Conservation (phyloP, 805 yeast species). For the Sporopachydermia quercuum region DNA sequence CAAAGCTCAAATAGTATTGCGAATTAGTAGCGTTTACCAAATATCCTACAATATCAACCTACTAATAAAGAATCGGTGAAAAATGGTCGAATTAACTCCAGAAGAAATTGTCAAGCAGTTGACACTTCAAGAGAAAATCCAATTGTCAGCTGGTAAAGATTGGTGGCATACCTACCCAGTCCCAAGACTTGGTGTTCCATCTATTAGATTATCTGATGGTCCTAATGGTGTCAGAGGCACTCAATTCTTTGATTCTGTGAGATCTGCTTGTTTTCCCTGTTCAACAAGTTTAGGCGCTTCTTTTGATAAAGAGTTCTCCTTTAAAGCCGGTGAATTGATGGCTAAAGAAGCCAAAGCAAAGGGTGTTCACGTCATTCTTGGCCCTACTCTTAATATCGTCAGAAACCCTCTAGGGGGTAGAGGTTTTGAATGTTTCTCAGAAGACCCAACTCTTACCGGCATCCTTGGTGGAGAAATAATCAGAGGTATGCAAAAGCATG, state of each 20-base stretch:
- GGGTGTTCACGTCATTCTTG: constrained; percentile 34
- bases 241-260: constrained; percentile 33
- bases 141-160: constrained; percentile 27
- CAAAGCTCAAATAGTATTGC: no score
- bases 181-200: constrained; percentile 27
- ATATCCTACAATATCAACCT: no score
- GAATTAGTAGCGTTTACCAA: no score
- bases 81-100: no score
- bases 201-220: constrained; percentile 38
- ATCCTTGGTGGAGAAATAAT: constrained; percentile 31
- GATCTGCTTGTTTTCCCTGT: constrained; percentile 45
- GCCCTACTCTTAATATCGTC: constrained; percentile 38
- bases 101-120: constrained; percentile 9
- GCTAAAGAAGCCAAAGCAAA: constrained; percentile 39
- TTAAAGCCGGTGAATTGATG: constrained; percentile 36
- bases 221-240: constrained; percentile 55
- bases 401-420: constrained; percentile 48
- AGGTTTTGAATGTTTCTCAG: constrained; percentile 46
- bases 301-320: constrained; percentile 33
- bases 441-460: constrained; percentile 41
- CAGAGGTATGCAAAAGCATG: constrained; percentile 37
- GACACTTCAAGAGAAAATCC: constrained; percentile 16
- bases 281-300: constrained; percentile 48
- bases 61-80: no score
- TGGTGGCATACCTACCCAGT: constrained; percentile 36